Conservation (phyloP, 768 basidiomycete genomes). For the Naganishia vaughanmartiniae region DNA sequence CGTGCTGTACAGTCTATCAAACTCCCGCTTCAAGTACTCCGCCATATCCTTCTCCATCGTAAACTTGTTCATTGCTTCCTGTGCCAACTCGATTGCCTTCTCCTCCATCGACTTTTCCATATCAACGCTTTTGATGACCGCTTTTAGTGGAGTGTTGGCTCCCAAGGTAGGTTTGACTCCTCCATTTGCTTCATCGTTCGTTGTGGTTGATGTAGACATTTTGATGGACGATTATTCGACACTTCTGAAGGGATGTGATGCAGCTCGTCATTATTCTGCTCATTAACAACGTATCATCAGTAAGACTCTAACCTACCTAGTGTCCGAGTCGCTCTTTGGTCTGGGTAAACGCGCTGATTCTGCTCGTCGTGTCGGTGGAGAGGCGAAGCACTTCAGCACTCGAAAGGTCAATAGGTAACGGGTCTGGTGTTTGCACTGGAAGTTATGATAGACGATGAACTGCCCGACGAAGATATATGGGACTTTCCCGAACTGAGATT, state of each 20-base stretch:
- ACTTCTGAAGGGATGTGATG: neutral
- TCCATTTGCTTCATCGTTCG: neutral
- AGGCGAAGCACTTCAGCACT: neutral
- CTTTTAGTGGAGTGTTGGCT: constrained; percentile 56
- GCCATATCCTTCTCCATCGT: constrained; percentile 98
- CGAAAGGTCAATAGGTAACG: no score
- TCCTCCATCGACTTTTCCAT: constrained; percentile 97
- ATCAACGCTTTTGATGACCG: constrained; percentile 93
- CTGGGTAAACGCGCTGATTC: neutral
- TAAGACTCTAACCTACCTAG: neutral
- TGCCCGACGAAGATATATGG: no score
- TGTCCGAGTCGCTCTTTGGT: no score
- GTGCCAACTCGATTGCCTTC: constrained; percentile 83
- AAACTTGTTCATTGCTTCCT: constrained; percentile 80
- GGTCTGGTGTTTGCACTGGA: no score
- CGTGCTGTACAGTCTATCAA: constrained; percentile 83
- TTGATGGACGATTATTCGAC: neutral
- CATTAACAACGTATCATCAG: neutral
- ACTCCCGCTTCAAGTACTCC: constrained; percentile 96
- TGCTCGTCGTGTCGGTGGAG: neutral
- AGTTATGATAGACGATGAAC: no score
- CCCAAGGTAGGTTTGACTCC: constrained; percentile 11
- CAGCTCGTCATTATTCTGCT: neutral
- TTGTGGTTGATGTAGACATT: constrained; percentile 6
- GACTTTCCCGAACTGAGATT: no score